Conservation (phyloP, 371 early-diverging fungal genomes). For the Lichtheimia ornata region DNA sequence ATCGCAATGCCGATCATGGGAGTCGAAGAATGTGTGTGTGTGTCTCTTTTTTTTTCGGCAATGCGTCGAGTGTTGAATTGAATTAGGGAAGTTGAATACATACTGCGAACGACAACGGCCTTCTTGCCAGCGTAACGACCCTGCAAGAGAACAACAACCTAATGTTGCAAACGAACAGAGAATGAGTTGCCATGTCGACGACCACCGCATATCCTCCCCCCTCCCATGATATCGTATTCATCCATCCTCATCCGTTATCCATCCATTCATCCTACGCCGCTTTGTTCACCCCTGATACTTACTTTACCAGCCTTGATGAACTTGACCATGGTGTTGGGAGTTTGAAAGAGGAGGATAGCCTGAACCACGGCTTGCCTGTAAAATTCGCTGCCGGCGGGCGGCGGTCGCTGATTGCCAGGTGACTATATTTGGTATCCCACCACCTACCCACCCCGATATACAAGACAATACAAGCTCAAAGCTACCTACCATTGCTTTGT, state of each 20-base stretch:
- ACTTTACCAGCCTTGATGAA: conserved; percentile 79
- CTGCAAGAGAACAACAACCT: conserved; percentile 96
- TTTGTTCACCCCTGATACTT: conserved; percentile 31
- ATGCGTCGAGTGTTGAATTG: not conserved
- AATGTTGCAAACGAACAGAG: conserved; percentile 13
- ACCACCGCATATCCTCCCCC: too few species aligned
- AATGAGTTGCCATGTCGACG: not conserved
- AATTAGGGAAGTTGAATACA: conserved; percentile 18
- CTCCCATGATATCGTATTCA: not conserved
- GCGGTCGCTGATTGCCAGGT: too few species aligned
- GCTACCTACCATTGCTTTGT: too few species aligned
- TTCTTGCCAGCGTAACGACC: conserved; percentile 99
- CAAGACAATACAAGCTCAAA: too few species aligned
- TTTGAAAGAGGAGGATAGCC: conserved; percentile 21
- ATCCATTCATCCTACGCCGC: conserved; percentile 29
- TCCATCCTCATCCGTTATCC: conserved; percentile 12
- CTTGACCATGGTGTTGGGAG: conserved; percentile 66
- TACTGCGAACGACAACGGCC: conserved; percentile 97
- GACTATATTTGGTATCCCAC: too few species aligned
- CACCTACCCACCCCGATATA: too few species aligned
- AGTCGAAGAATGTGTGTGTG: not conserved
- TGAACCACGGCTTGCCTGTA: too few species aligned
- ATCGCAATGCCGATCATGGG: not conserved
- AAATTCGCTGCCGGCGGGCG: too few species aligned
- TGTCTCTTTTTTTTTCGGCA: not conserved